These are phyloP conservation scores for Fragilariopsis cylindrus DNA, from an alignment of 108 stramenopile species.

Conservation along the genomic window DNA sequence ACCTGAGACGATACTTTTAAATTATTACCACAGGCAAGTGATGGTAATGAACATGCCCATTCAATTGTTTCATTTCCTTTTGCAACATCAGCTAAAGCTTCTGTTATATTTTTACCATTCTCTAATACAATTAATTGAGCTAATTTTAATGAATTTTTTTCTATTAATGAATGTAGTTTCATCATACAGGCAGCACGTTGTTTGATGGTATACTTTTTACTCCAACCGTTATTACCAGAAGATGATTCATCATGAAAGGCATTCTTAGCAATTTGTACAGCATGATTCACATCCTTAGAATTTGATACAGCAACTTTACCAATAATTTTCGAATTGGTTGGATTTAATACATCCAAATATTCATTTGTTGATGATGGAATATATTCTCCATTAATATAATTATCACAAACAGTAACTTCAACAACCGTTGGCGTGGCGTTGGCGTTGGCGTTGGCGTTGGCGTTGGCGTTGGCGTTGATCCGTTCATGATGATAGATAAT, in stretches of 20 bases:
- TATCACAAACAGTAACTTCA: conserved; percentile 40
- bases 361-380: conserved; percentile 48
- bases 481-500: conserved; percentile 6
- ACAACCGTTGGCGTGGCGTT: no score
- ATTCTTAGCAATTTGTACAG: conserved; percentile 69
- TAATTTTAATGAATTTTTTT: conserved; percentile 78
- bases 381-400: conserved; percentile 67
- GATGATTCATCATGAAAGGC: conserved; percentile 82
- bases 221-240: background rate
- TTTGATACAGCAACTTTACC: conserved; percentile 70
- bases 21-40: conserved; percentile 80
- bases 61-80: conserved; percentile 99
- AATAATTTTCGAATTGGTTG: conserved; percentile 46
- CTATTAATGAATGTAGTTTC: conserved; percentile 87
- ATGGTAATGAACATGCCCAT: conserved; percentile 93
- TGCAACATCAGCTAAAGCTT: conserved; percentile 94
- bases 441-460: no score
- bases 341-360: conserved; percentile 63
- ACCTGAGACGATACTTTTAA: conserved; percentile 77
- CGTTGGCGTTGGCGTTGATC: background rate
- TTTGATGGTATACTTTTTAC: conserved; percentile 61
- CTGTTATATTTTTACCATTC: conserved; percentile 97
- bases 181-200: conserved; percentile 91
- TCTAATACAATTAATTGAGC: conserved; percentile 88
- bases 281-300: conserved; percentile 68